A percentile compares a stretch with the other conserved stretches of the same genome.
Conservation (phyloP, 805 yeast species). For the Yamadazyma ubonensis region DNA sequence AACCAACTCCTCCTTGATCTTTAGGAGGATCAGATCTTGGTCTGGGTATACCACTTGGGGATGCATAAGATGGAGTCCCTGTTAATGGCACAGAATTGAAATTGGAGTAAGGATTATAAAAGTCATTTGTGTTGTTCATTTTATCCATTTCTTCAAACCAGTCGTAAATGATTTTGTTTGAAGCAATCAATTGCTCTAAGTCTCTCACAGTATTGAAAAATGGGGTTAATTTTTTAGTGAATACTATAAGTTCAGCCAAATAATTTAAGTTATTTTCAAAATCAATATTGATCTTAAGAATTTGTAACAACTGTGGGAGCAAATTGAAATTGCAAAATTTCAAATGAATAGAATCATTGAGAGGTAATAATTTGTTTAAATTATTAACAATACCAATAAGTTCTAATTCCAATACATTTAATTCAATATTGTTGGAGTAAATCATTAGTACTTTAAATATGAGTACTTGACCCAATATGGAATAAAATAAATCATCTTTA, state of each 20-base stretch:
- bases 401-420: slow-evolving; percentile 18
- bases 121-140: slow-evolving; percentile 6
- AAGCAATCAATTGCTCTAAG: slow-evolving; percentile 9
- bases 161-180: slow-evolving; percentile 15
- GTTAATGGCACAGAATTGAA: slow-evolving; percentile 5
- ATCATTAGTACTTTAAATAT: slow-evolving; percentile 24
- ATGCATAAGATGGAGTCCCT: background rate
- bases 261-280: slow-evolving; percentile 17
- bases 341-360: slow-evolving; percentile 17
- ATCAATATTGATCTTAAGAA: slow-evolving; percentile 28
- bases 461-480: slow-evolving; percentile 16
- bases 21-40: slow-evolving; percentile 7
- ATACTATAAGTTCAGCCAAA: slow-evolving; percentile 33
- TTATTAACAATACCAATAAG: slow-evolving; percentile 18
- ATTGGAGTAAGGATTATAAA: background rate
- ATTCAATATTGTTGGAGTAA: slow-evolving; percentile 19
- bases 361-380: slow-evolving; percentile 15
- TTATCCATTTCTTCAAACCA: slow-evolving; percentile 17
- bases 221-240: slow-evolving; percentile 58
- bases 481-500: slow-evolving; percentile 14
- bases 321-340: slow-evolving; percentile 32
- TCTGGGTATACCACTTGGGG: slow-evolving; percentile 2
- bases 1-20: background rate
- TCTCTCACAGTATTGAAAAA: slow-evolving; percentile 20
- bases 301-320: slow-evolving; percentile 31